Base-by-base conservation (phyloP, 2,329 filamentous ascomycete genomes). In the Periconia sp. region DNA sequence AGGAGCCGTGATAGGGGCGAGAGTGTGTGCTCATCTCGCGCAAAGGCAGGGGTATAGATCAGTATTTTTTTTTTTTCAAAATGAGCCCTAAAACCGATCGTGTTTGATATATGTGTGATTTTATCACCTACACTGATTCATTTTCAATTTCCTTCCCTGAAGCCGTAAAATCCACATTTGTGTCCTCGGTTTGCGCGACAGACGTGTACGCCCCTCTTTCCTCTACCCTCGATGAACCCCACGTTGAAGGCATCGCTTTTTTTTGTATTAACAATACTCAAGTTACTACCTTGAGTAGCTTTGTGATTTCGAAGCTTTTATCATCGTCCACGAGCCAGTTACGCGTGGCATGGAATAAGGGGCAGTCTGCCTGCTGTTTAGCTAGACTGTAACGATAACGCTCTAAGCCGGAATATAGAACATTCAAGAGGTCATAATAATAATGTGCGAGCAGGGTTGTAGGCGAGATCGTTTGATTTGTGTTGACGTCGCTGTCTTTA, bases 131-230 rank as follows among this genome's bases (percentile, higher is more conserved):
- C 51, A 34, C 16, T 3, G 32, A 33, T 12, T 16, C 40, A 36
- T 51, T 40, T 15, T 46, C 45, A 5, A 43, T 10, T 15, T 50
- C 53, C 31, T 56, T 53, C 13, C 42, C 43, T 30, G 61, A 53
- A 8, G 50, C 32, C 9, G 52, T 56, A 19, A 56, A 38, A 17
- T 55, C 50, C 12, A 38, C 46, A 18, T 25, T 46, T 17, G 43
- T 41, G 13, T 59, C 57, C 23, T 68, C 65, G 3, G 52, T 56
- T 38, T 69, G 66, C 19, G 65, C 63, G 19, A 69, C 45, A 7
- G 61, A 59, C 4, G 63, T 59, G 29, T 69, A 69, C 15, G 56
- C 55, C 24, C 63, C 65, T 25, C 54, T 47, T 6, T 55, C 54
- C 23, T 55, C 50, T 28, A 24, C 41, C 13, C 33, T 23, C 8